phyloP scores from a whole-genome alignment of 2,329 filamentous ascomycete genomes.

The Cercospora nicotianae region DNA sequence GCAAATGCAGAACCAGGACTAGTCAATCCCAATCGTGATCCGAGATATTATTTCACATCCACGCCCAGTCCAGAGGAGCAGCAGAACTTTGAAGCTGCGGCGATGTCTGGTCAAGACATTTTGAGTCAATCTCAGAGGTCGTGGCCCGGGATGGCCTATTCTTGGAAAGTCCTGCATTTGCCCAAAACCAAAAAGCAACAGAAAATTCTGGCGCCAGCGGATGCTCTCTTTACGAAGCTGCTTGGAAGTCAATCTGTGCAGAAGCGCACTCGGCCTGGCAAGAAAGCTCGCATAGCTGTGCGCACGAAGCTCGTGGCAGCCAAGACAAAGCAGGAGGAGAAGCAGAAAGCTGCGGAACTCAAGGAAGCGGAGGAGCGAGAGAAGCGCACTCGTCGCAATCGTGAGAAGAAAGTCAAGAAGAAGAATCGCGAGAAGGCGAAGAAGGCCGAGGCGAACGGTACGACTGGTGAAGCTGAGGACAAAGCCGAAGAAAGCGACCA shows the following conservation, averaged over 20 bases:
- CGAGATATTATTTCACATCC: conserved; percentile 27
- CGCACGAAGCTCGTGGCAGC: conserved; percentile 30
- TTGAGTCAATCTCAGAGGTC: conserved; percentile 8
- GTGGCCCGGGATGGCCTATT: conserved; percentile 26
- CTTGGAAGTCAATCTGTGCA: neutral
- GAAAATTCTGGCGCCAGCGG: conserved; percentile 1
- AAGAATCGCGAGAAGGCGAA: conserved; percentile 39
- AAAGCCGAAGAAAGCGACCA: neutral
- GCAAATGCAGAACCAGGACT: conserved; percentile 23
- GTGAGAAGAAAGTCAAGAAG: conserved; percentile 42
- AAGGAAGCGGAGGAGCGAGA: conserved; percentile 36
- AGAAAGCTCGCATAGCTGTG: conserved; percentile 36
- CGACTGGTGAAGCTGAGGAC: neutral
- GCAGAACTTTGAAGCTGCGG: conserved; percentile 19
- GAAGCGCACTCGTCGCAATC: conserved; percentile 38
- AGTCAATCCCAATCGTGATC: conserved; percentile 15
- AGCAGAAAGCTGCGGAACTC: conserved; percentile 29
- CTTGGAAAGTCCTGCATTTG: conserved; percentile 29
- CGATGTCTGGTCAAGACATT: conserved; percentile 25
- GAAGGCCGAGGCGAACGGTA: conserved; percentile 27
- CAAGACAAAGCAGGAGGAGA: conserved; percentile 28
- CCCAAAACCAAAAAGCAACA: conserved; percentile 21
- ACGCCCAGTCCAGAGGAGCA: neutral
- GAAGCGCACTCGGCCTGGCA: conserved; percentile 36
- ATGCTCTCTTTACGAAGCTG: conserved; percentile 17